Base-by-base conservation (phyloP, 352 stramenopile genomes). In the Phytophthora lateralis region DNA sequence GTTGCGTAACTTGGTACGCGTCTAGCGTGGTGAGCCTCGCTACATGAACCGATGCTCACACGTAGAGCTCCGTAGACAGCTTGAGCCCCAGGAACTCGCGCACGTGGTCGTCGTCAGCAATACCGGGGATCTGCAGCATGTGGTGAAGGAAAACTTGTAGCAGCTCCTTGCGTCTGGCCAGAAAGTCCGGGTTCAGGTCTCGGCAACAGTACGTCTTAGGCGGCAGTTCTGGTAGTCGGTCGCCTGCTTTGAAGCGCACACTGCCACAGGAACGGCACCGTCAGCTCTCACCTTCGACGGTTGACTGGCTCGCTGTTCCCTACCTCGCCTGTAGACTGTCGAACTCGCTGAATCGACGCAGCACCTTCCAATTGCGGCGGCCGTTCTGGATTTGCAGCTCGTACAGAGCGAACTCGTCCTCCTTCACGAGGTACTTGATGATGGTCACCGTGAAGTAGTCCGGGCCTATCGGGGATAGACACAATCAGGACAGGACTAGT, bases 361-460 rank as follows among this genome's bases (percentile, higher is more conserved):
- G 55, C 38, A 89, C 58, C 39, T 71, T 88, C 83, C 83, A 92
- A 35, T 86, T 72, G 48, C 78, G 76, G 52, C 82, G 80, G 39
- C 83, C 80, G 27, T 79, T 92, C 55, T 90, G 80, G 37, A 92
- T 68, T 52, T 89, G 66, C 10, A 92, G 62, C 55, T 90, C 80
- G 63, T 88, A 92, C 48, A 81, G 61, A 17, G 83, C 83, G 60
- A 80, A 86, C 44, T 69, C 39, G 46, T 74, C 42, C 7, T 80
- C 71, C 57, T 86, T 77, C 10, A 92, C 61, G 8, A 74, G 41
- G 38, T 78, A 71, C 26, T 71, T 71, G 50, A 88, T 73, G 38
- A 89, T 82, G 15, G 75, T 69, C 45, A 86, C 79, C 0, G 83
- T 92, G 57, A 90, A 92, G 67, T 90, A 92, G 60, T 92, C 80